Evolutionary conservation across 306 rosid species (phyloP).

Genomic region (Carpinus viminea): DNA sequence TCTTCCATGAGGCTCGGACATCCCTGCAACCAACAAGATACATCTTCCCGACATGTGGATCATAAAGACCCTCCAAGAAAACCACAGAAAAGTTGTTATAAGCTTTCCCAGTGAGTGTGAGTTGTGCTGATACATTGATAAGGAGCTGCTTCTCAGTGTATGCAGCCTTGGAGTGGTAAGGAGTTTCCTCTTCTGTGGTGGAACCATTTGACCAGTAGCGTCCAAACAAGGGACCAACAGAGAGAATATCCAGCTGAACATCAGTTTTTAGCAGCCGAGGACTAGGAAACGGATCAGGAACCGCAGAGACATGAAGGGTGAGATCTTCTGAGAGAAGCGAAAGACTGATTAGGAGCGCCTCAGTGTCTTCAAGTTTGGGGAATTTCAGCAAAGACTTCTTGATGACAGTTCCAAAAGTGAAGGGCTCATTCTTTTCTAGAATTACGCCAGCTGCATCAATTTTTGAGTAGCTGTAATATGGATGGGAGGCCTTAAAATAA

Average conservation of each 20-base stretch:
- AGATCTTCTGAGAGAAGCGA: slow-evolving; percentile 87
- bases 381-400: slow-evolving; percentile 75
- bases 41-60: slow-evolving; percentile 78
- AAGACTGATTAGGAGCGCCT: slow-evolving; percentile 55
- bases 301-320: slow-evolving; percentile 55
- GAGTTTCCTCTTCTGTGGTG: slow-evolving; percentile 39
- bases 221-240: slow-evolving; percentile 73
- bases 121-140: slow-evolving; percentile 82
- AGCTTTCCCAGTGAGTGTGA: slow-evolving; percentile 54
- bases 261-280: slow-evolving; percentile 40
- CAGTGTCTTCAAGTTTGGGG: slow-evolving; percentile 81
- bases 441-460: slow-evolving; percentile 51
- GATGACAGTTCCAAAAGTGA: slow-evolving; percentile 60
- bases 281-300: slow-evolving; percentile 46
- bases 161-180: slow-evolving; percentile 54
- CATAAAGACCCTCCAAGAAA: slow-evolving; percentile 83
- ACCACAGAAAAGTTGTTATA: slow-evolving; percentile 57
- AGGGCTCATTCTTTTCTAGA: slow-evolving; percentile 61
- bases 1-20: slow-evolving; percentile 74
- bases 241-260: slow-evolving; percentile 72
- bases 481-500: slow-evolving; percentile 58
- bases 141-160: slow-evolving; percentile 86
- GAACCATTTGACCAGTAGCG: slow-evolving; percentile 59
- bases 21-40: slow-evolving; percentile 90
- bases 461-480: slow-evolving; percentile 68